phyloP scores from a whole-genome alignment of 129 eudicot genomes.

The Gnaphalium uliginosum region DNA sequence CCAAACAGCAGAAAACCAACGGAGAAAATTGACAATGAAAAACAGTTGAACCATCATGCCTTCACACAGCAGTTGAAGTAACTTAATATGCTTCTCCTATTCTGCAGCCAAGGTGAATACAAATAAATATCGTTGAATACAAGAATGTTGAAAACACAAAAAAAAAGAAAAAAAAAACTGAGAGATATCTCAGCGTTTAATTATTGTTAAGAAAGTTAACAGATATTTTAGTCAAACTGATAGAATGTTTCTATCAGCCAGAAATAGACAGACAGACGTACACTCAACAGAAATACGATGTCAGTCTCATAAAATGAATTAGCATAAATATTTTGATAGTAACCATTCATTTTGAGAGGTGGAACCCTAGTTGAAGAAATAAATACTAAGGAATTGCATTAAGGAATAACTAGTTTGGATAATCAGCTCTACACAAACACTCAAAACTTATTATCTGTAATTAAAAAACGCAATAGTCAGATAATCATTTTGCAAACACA shows the following conservation, averaged over 20 bases:
- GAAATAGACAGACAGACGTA: too few relatives aligned
- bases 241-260: too few relatives aligned
- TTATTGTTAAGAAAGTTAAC: neutral
- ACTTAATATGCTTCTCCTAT: conserved; percentile 56
- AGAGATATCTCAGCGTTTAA: neutral
- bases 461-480: neutral
- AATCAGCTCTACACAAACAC: neutral
- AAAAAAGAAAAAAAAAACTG: neutral
- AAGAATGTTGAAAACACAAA: neutral
- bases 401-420: neutral
- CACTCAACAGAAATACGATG: too few relatives aligned
- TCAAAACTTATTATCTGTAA: neutral
- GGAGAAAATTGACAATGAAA: neutral
- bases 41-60: conserved; percentile 39
- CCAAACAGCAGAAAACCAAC: conserved; percentile 9
- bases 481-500: neutral
- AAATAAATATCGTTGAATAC: neutral
- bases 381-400: neutral
- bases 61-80: conserved; percentile 72
- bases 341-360: neutral
- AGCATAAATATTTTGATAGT: neutral
- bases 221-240: neutral
- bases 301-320: neutral
- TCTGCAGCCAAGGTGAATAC: conserved; percentile 40
- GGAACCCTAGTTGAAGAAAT: neutral